These are phyloP conservation scores for Glutinoglossum americanum DNA, from an alignment of 495 filamentous ascomycete genomes.

Conservation along the genomic window DNA sequence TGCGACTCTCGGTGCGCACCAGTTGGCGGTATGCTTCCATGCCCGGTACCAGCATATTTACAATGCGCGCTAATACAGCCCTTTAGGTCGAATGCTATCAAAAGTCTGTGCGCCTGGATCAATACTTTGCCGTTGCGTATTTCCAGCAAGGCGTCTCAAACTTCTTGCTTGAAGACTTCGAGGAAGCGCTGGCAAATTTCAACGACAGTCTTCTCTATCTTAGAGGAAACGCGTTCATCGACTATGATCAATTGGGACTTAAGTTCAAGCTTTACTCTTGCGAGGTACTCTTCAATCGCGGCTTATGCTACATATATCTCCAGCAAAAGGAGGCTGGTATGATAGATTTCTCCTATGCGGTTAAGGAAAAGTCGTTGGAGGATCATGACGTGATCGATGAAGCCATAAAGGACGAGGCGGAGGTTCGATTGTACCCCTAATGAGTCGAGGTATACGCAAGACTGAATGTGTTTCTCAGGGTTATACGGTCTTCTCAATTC, in stretches of 20 bases:
- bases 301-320: conserved; percentile 92
- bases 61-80: neutral
- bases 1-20: conserved; percentile 91
- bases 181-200: conserved; percentile 95
- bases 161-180: conserved; percentile 91
- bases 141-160: conserved; percentile 98
- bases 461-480: conserved; percentile 30
- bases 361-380: conserved; percentile 86
- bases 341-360: conserved; percentile 75
- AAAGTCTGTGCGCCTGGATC: conserved; percentile 66
- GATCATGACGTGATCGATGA: conserved; percentile 98
- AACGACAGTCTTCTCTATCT: conserved; percentile 94
- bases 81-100: conserved; percentile 83
- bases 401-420: conserved; percentile 77
- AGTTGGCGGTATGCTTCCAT: conserved; percentile 54
- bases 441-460: neutral
- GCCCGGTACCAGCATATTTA: neutral
- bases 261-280: conserved; percentile 95
- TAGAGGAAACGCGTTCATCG: conserved; percentile 87
- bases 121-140: conserved; percentile 92
- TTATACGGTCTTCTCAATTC: conserved; percentile 98
- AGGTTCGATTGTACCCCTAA: conserved; percentile 30
- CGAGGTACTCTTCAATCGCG: conserved; percentile 94
- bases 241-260: conserved; percentile 91
- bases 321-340: conserved; percentile 77